A percentile compares a stretch with the other conserved stretches of the same genome.
phyloP scores from a whole-genome alignment of 2,329 filamentous ascomycete species.

The Paecilomyces sp. region DNA sequence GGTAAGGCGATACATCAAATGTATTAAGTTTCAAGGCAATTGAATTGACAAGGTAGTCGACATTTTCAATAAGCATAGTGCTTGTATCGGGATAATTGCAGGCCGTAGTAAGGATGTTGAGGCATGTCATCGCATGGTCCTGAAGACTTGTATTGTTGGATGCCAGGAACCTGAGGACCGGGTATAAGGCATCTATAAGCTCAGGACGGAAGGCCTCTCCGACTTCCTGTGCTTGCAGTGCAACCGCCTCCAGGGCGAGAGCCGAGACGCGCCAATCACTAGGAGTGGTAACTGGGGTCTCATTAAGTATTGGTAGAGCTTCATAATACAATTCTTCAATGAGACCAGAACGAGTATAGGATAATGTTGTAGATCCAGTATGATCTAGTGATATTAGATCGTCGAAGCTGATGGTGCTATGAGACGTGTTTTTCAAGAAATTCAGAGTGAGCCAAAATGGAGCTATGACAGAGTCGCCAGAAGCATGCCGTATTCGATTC shows the following conservation, averaged over 20 bases:
- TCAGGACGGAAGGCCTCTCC: constrained; percentile 68
- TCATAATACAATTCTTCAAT: constrained; percentile 39
- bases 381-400: constrained; percentile 56
- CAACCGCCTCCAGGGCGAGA: constrained; percentile 72
- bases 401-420: constrained; percentile 50
- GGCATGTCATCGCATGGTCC: constrained; percentile 71
- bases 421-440: constrained; percentile 55
- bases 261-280: constrained; percentile 68
- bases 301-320: constrained; percentile 33
- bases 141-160: constrained; percentile 62
- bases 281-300: constrained; percentile 28
- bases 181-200: constrained; percentile 85
- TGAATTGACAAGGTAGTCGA: constrained; percentile 93
- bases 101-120: constrained; percentile 69
- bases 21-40: constrained; percentile 83
- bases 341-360: constrained; percentile 24
- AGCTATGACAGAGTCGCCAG: constrained; percentile 55
- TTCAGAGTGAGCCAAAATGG: constrained; percentile 76
- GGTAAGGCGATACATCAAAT: constrained; percentile 85
- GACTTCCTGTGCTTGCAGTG: constrained; percentile 64
- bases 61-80: constrained; percentile 79
- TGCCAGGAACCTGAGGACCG: constrained; percentile 80
- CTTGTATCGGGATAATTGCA: constrained; percentile 71
- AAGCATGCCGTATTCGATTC: constrained; percentile 52
- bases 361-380: constrained; percentile 19